These are phyloP conservation scores for Trichoderma aggressivum DNA, from an alignment of 2,329 filamentous ascomycete genomes.

Conservation along the genomic window DNA sequence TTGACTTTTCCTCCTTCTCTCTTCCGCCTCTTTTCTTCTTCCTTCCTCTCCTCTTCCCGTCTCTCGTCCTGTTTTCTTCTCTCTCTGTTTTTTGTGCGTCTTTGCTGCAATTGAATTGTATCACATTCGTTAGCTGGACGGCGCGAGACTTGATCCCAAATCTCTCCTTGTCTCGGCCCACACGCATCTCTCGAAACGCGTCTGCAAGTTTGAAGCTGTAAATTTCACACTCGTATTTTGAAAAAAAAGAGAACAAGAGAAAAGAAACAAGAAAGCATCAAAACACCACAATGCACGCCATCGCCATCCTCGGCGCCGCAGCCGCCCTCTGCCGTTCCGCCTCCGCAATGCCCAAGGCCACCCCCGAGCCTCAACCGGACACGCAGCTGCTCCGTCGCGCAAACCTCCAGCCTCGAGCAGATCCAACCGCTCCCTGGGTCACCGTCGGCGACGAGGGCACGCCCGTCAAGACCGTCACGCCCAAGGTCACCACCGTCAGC, in stretches of 20 bases:
- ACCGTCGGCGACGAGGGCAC: conserved; percentile 46
- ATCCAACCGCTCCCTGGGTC: conserved; percentile 45
- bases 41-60: background rate
- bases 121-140: background rate
- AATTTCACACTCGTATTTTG: background rate
- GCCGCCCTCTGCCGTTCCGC: conserved; percentile 27
- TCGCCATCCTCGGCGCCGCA: conserved; percentile 29
- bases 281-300: conserved; percentile 31
- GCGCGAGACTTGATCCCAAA: background rate
- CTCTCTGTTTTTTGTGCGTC: background rate
- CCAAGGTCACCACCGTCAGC: conserved; percentile 43
- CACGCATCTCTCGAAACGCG: background rate
- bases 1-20: background rate
- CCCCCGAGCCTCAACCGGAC: conserved; percentile 14
- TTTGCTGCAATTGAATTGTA: background rate
- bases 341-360: conserved; percentile 30
- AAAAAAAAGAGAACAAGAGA: no score
- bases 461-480: conserved; percentile 47
- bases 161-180: background rate
- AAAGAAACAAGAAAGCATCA: background rate
- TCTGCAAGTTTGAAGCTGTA: background rate
- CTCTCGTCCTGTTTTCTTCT: background rate
- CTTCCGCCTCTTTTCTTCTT: background rate
- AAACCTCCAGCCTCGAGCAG: conserved; percentile 6
- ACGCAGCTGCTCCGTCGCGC: conserved; percentile 15